Conservation (phyloP, 2,329 filamentous ascomycete species). For the Scedosporium dehoogii region DNA sequence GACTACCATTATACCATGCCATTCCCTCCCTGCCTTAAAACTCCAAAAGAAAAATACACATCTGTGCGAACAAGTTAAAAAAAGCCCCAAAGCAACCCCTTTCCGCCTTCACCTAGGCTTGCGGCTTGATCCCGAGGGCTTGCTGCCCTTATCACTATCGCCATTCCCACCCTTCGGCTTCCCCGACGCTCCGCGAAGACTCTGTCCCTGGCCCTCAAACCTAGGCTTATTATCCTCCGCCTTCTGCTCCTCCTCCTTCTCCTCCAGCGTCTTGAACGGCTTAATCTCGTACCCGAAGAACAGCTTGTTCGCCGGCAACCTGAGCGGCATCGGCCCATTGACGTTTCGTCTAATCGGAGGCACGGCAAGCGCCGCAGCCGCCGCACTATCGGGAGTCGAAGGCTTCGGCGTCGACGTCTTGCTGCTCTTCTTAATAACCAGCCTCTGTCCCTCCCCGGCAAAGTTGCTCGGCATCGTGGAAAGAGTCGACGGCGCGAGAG, state of each 20-base stretch:
- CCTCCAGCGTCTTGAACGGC: slow-evolving; percentile 70
- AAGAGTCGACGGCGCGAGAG: slow-evolving; percentile 71
- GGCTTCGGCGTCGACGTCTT: slow-evolving; percentile 63
- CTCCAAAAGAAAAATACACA: not conserved
- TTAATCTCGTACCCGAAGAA: slow-evolving; percentile 96
- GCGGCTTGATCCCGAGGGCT: not conserved
- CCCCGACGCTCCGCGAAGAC: slow-evolving; percentile 39
- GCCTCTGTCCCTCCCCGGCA: slow-evolving; percentile 64
- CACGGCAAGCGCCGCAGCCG: slow-evolving; percentile 30
- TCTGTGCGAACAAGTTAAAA: not conserved
- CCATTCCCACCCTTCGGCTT: slow-evolving; percentile 1
- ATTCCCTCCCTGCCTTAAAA: not conserved
- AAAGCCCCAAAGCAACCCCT: not conserved
- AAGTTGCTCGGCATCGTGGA: slow-evolving; percentile 69
- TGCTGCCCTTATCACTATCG: slow-evolving; percentile 2
- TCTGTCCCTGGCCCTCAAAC: slow-evolving; percentile 80
- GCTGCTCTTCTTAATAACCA: slow-evolving; percentile 69
- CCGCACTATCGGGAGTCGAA: slow-evolving; percentile 58
- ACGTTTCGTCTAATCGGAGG: slow-evolving; percentile 16
- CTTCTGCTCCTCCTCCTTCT: slow-evolving; percentile 56
- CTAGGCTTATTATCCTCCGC: slow-evolving; percentile 57
- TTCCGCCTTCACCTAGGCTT: not conserved
- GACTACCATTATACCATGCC: not conserved
- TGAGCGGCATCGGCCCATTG: slow-evolving; percentile 63
- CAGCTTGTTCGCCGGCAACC: slow-evolving; percentile 77